Conservation (phyloP, 305 asterid genomes). For the Fraxinus latifolia region DNA sequence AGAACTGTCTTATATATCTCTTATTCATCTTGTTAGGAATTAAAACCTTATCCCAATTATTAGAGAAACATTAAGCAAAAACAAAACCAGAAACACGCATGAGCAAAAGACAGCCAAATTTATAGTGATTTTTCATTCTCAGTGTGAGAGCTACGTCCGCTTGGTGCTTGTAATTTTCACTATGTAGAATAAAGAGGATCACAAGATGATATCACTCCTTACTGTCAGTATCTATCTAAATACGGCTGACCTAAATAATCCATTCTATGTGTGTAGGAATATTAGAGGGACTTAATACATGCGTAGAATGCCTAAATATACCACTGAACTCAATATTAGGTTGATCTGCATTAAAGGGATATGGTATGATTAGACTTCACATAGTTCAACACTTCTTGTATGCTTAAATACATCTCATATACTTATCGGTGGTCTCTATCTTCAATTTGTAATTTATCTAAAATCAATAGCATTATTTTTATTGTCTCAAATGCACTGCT, state of each 20-base stretch:
- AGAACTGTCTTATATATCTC: background rate
- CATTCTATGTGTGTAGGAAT: background rate
- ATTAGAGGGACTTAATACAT: background rate
- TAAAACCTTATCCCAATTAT: background rate
- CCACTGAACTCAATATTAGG: background rate
- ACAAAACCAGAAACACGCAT: background rate
- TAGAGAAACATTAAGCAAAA: background rate
- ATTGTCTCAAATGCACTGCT: background rate
- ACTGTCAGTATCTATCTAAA: background rate
- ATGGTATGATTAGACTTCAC: background rate
- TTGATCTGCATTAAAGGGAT: background rate
- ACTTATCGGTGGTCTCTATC: background rate
- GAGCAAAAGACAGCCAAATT: background rate
- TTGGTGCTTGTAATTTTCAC: background rate
- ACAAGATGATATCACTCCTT: background rate
- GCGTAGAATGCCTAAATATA: background rate
- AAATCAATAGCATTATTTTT: constrained; percentile 5
- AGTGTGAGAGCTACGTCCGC: background rate
- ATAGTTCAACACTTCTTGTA: background rate
- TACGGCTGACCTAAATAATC: background rate
- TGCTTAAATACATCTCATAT: background rate
- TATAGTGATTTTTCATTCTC: background rate
- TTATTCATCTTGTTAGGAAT: background rate
- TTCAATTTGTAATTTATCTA: background rate
- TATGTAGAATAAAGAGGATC: background rate